Percentiles rank a stretch among this genome's conserved stretches.
Evolutionary conservation across 2,329 filamentous ascomycete species (phyloP).

Genomic region (Aaosphaeria pasadenensis): DNA sequence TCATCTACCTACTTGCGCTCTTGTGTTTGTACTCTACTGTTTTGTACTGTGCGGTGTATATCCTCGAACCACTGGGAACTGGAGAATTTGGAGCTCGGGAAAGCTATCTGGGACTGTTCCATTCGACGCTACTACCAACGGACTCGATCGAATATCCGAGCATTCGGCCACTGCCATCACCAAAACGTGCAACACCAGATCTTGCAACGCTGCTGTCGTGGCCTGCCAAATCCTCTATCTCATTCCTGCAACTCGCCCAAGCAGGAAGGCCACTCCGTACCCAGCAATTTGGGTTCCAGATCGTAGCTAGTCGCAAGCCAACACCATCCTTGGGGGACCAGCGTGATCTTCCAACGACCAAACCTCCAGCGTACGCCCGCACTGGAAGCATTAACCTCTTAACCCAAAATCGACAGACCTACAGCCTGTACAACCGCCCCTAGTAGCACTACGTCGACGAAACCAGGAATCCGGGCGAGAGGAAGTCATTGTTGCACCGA

Average conservation of each 20-base stretch:
- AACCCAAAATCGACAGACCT: conserved; percentile 31
- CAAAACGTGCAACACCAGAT: conserved; percentile 33
- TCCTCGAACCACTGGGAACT: too few relatives aligned
- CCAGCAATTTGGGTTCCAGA: conserved; percentile 19
- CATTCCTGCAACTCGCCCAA: conserved; percentile 18
- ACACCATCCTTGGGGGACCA: conserved; percentile 12
- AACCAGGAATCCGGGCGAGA: conserved; percentile 44
- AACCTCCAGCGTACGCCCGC: conserved; percentile 21
- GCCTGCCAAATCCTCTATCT: conserved; percentile 11
- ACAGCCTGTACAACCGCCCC: conserved; percentile 36
- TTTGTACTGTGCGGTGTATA: too few relatives aligned
- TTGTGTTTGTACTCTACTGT: too few relatives aligned
- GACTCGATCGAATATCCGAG: too few relatives aligned
- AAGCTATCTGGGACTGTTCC: neutral
- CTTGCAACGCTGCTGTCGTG: conserved; percentile 25
- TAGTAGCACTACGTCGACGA: conserved; percentile 47
- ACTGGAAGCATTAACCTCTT: conserved; percentile 24
- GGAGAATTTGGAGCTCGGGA: too few relatives aligned
- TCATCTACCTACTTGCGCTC: conserved; percentile 12
- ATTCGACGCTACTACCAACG: conserved; percentile 11
- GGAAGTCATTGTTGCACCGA: conserved; percentile 34
- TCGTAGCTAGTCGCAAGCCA: conserved; percentile 11
- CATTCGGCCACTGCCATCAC: conserved; percentile 6
- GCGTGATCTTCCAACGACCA: conserved; percentile 20
- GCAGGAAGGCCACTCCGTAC: conserved; percentile 23